Base-by-base conservation (phyloP, 1,139 yeast species). In the Nadsonia commutata region DNA sequence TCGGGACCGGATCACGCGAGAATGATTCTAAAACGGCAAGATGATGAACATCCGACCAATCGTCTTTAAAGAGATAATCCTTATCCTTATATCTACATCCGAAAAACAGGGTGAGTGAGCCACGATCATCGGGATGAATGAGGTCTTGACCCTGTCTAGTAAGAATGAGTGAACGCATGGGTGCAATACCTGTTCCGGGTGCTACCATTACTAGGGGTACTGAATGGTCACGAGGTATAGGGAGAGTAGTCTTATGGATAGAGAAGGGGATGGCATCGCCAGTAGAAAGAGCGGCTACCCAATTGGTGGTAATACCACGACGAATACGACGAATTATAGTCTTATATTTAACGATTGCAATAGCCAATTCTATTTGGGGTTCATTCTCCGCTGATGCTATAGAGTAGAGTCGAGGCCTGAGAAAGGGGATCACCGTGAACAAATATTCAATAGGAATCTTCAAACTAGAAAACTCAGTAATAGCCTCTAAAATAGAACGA, bases 161-260 rank as follows among this genome's bases (percentile, higher is more conserved):
- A 18, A 44, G 74, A 11, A 85, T 68, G 20, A 83, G 56, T 1
- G 85, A 71, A 54, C 82, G 72, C 72, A 86, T 76, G 1, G 96
- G 96, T 0, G 97, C 96, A 7, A 88, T 67, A 1, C 97, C 97
- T 0, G 95, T 88, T 6, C 96, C 97, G 0, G 96, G 93, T 0
- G 90, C 78, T 5, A 86, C 71, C 72, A 86, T 67, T 3, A 86
- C 64, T 13, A 27, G 13, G 3, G 33, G 33, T 27, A 81, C 62
- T 0, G 94, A 94, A 1, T 64, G 65, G 2, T 52, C 55, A 21
- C 45, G 38, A 31, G 53, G 48, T 22, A 62, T 48, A 11, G 53
- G 46, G 4, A 27, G 13, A 3, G 33, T 27, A 23, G 60, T 75
- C 37, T 65, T 64, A 45, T 76, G 76, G 2, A 84, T 51, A 7